Conservation (phyloP, 1,139 yeast genomes). For the Martiniozyma asiatica region DNA sequence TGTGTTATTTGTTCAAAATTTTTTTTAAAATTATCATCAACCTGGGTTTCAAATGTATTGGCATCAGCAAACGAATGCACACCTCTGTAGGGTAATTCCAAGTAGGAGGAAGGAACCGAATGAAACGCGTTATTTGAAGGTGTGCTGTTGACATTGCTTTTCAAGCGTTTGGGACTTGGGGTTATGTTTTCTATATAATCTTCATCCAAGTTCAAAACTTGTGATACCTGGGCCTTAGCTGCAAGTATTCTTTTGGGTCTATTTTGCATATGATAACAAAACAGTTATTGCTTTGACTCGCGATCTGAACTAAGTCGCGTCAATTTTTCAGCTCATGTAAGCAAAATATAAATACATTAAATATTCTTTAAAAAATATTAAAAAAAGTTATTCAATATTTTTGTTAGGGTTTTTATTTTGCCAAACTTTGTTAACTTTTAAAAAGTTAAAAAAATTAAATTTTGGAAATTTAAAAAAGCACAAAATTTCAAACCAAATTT, state of each 20-base stretch:
- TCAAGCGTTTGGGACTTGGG: constrained; percentile 1
- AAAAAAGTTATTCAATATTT: no score
- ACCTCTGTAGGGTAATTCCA: constrained; percentile 56
- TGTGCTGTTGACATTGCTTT: background rate
- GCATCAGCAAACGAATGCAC: constrained; percentile 48
- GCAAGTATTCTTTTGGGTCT: constrained; percentile 2
- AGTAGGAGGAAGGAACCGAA: constrained; percentile 8
- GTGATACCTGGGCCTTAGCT: constrained; percentile 3
- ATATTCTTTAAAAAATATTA: no score
- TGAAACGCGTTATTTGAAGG: constrained; percentile 3
- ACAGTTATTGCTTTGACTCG: no score
- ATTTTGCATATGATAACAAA: no score
- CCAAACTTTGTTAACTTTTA: no score
- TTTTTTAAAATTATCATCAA: constrained; percentile 38
- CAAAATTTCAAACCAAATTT: no score
- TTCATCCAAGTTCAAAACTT: background rate
- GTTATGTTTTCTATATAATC: background rate
- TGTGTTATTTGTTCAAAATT: constrained; percentile 31
- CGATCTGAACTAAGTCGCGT: no score
- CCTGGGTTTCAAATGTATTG: constrained; percentile 49
- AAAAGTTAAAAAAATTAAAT: no score
- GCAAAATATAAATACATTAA: no score
- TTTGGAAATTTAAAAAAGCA: no score
- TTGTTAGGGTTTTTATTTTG: no score
- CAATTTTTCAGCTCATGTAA: no score